Base-by-base conservation (phyloP, 768 basidiomycete genomes). In the Lyophyllum shimeji region DNA sequence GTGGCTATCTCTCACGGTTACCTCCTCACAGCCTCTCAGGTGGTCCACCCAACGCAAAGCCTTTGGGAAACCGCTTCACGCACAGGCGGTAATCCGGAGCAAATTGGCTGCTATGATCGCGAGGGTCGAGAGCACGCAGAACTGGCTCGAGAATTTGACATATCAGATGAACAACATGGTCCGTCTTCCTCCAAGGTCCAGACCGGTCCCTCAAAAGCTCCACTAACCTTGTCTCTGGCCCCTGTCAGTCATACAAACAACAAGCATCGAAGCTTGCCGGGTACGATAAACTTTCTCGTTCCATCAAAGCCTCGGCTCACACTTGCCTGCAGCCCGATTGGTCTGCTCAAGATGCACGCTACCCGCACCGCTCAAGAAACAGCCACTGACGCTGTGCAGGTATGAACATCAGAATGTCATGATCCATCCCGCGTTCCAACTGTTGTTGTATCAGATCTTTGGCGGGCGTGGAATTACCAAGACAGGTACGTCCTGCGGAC, bases 1-100 rank as follows among this genome's bases (percentile, higher is more conserved):
- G 24, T 31, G 20, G n/a, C 12, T 27, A 45, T 29, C 17, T 57
- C 44, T 31, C 50, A 33, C 47, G 31, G 9, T 11, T 29, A 18
- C 20, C 25, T 39, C 52, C 50, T 44, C 21, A 59, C 29, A 31
- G 13, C 27, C 29, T 18, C 11, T 39, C 53, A 90, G 85, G 69
- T 98, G 95, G 95, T 80, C 84, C 5, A 83, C 76, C 53, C 93
- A 97, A 65, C 83, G 95, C 52, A 89, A 90, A 65, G 93, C 90
- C 17, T 96, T 97, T 63, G 95, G 95, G 47, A 94, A 92, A 70
- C 89, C 87, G 1, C 77, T 96, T 40, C 82, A 84, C 60, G 83
- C 88, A 2, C 92, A 93, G 69, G 82, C 95, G 3, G 91, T 97
- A 61, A 90, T 98, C 64, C 85, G 95, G 48, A 81, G 80, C 61